A percentile compares a stretch with the other conserved stretches of the same genome.
Conservation (phyloP, 768 basidiomycete genomes). For the Leccinum uliginosum region DNA sequence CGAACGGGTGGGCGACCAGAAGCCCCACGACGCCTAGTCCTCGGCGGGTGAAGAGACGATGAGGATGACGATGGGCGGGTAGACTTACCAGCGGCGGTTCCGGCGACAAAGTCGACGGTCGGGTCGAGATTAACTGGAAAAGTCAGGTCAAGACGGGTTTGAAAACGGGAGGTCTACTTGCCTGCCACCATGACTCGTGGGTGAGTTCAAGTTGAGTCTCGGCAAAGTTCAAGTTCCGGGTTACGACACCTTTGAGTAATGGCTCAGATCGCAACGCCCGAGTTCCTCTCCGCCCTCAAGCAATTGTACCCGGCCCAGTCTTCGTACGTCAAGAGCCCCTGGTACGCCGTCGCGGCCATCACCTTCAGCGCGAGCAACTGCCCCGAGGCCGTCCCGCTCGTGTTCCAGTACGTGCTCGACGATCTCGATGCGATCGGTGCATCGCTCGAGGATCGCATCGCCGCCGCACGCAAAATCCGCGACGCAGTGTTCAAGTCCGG, state of each 20-base stretch:
- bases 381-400: conserved; percentile 52
- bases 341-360: conserved; percentile 57
- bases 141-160: neutral
- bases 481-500: conserved; percentile 64
- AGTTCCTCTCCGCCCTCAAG: conserved; percentile 43
- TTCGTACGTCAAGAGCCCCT: conserved; percentile 39
- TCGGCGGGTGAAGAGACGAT: neutral
- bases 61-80: neutral
- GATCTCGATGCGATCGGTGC: conserved; percentile 36
- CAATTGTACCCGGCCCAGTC: conserved; percentile 38
- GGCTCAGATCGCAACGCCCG: conserved; percentile 34
- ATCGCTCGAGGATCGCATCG: conserved; percentile 32
- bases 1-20: conserved; percentile 73
- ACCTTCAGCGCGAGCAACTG: conserved; percentile 56
- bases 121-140: conserved; percentile 44
- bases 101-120: conserved; percentile 73
- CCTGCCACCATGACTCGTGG: conserved; percentile 19
- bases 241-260: conserved; percentile 2
- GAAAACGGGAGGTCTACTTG: neutral
- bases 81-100: conserved; percentile 57
- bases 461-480: conserved; percentile 51
- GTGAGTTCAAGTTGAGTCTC: neutral
- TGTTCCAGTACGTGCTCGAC: conserved; percentile 47
- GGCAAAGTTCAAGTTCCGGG: neutral
- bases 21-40: conserved; percentile 56